A percentile compares a stretch with the other conserved stretches of the same genome.
These are phyloP conservation scores for Simplicillium sp. DNA, from an alignment of 2,329 filamentous ascomycete genomes.

Conservation along the genomic window DNA sequence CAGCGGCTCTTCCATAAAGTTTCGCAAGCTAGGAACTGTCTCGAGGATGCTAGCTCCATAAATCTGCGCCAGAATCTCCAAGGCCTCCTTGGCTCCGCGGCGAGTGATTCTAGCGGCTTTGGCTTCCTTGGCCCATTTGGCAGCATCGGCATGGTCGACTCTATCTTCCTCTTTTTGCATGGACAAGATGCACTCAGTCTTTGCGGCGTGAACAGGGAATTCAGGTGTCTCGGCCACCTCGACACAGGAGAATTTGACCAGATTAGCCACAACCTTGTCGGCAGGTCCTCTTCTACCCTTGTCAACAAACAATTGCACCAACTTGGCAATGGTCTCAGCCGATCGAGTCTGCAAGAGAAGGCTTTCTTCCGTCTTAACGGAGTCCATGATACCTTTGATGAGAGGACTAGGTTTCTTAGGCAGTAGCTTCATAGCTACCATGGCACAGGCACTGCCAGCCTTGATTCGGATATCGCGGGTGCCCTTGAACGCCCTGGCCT, in stretches of 20 bases:
- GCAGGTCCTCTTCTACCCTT: constrained; percentile 75
- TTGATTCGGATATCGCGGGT: constrained; percentile 77
- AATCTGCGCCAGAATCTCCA: constrained; percentile 74
- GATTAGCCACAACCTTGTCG: constrained; percentile 89
- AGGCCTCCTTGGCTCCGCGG: constrained; percentile 84
- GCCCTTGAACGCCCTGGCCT: constrained; percentile 70
- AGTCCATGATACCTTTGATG: constrained; percentile 98
- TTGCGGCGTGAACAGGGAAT: constrained; percentile 71
- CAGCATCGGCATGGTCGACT: constrained; percentile 83
- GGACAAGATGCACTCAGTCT: constrained; percentile 76
- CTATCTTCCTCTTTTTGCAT: constrained; percentile 96
- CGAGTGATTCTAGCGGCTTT: constrained; percentile 83
- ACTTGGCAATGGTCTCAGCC: constrained; percentile 69
- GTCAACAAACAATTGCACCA: constrained; percentile 79
- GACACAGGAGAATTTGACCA: constrained; percentile 96
- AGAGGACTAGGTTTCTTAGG: constrained; percentile 89
- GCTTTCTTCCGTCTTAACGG: constrained; percentile 91
- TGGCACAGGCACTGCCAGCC: constrained; percentile 75
- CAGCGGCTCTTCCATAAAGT: constrained; percentile 75
- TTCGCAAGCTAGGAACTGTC: constrained; percentile 74
- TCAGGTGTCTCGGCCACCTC: constrained; percentile 97
- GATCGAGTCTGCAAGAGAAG: constrained; percentile 79
- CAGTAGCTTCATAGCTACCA: constrained; percentile 78
- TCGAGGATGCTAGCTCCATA: constrained; percentile 72
- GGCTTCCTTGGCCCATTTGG: constrained; percentile 80